A percentile compares a stretch with the other conserved stretches of the same genome.
Evolutionary conservation across 1,139 yeast genomes (phyloP).

Genomic region (Lodderomyces parapsilosis): DNA sequence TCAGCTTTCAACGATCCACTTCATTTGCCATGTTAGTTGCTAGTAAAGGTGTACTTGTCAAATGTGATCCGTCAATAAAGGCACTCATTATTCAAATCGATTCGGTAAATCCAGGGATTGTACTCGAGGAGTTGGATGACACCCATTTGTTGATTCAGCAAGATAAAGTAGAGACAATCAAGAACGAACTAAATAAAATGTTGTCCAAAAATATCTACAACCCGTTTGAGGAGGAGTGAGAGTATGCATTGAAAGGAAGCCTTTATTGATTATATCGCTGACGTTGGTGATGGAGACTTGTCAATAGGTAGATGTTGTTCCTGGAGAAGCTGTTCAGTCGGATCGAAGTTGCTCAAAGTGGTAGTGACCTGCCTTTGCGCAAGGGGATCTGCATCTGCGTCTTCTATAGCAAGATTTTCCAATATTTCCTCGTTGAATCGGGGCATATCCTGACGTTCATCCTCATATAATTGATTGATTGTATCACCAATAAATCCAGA

Average conservation of each 20-base stretch:
- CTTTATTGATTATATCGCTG: conserved; percentile 23
- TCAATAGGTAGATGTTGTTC: background rate
- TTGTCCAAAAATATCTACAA: conserved; percentile 82
- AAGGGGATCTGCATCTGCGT: background rate
- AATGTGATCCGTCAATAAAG: conserved; percentile 86
- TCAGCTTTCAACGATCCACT: background rate
- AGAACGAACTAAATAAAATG: conserved; percentile 69
- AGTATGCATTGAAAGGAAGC: conserved; percentile 48
- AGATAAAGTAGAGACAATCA: conserved; percentile 70
- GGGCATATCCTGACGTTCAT: conserved; percentile 18
- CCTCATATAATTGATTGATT: conserved; percentile 20
- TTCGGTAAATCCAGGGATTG: conserved; percentile 67
- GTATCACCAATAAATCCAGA: conserved; percentile 38
- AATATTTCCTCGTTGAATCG: conserved; percentile 24
- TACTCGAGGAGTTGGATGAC: conserved; percentile 84
- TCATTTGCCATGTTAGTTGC: conserved; percentile 45
- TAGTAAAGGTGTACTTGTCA: conserved; percentile 45
- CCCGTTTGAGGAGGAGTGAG: conserved; percentile 71
- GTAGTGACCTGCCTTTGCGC: background rate
- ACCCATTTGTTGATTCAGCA: conserved; percentile 83
- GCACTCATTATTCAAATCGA: conserved; percentile 85
- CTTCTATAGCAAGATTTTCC: conserved; percentile 8
- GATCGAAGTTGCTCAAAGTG: background rate
- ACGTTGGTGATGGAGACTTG: conserved; percentile 11
- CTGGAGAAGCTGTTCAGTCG: background rate